Evolutionary conservation across 306 rosid species (phyloP).

Genomic region (Corylus avellana): DNA sequence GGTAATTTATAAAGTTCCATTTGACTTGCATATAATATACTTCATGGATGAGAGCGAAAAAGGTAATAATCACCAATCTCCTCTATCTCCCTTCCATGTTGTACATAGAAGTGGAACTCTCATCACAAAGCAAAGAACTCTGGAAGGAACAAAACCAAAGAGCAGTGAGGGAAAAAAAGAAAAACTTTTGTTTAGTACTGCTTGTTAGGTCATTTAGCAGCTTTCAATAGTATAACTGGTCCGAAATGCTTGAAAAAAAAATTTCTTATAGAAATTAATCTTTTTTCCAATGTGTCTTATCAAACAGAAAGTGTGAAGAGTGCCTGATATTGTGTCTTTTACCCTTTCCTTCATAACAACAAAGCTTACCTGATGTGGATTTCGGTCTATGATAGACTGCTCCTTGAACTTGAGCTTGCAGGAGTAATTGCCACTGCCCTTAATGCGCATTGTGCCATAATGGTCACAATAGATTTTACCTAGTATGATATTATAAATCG

Average conservation of each 20-base stretch:
- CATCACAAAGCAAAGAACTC: background rate
- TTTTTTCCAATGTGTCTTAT: background rate
- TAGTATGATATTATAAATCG: constrained; percentile 90
- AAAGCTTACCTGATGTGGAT: constrained; percentile 86
- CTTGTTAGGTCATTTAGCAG: background rate
- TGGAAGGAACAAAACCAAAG: background rate
- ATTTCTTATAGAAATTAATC: background rate
- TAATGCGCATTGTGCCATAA: constrained; percentile 97
- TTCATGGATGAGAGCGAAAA: background rate
- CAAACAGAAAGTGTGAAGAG: constrained; percentile 8
- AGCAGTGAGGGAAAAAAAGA: background rate
- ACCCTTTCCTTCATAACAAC: constrained; percentile 12
- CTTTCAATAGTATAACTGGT: background rate
- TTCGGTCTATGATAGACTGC: constrained; percentile 94
- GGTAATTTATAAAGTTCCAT: background rate
- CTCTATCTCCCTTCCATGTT: background rate
- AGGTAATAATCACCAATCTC: background rate
- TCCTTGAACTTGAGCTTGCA: constrained; percentile 99
- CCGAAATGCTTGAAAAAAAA: background rate
- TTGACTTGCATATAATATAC: background rate
- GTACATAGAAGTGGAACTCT: background rate
- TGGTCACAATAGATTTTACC: constrained; percentile 97
- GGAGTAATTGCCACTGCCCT: constrained; percentile 86
- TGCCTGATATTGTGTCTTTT: constrained; percentile 1
- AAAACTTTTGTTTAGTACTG: background rate